A percentile compares a stretch with the other conserved stretches of the same genome.
These are phyloP conservation scores for Coemansia javaensis DNA, from an alignment of 192 early-diverging fungal genomes.

Conservation along the genomic window DNA sequence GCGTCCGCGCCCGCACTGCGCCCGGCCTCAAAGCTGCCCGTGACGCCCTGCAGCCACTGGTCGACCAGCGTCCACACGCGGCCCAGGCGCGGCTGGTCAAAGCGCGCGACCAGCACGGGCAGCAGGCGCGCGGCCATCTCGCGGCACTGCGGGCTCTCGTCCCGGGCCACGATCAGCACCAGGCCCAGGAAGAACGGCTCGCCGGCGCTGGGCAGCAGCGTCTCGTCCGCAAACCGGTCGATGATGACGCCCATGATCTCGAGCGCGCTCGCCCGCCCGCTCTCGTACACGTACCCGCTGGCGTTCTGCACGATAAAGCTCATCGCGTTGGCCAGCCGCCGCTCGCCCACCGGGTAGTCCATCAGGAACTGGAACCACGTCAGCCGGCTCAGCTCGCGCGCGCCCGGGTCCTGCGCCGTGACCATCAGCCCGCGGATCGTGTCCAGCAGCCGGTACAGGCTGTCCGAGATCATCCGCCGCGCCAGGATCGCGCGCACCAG, in stretches of 20 bases:
- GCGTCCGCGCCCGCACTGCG: neutral
- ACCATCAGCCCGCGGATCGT: conserved; percentile 78
- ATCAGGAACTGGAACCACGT: conserved; percentile 87
- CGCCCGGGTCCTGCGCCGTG: conserved; percentile 70
- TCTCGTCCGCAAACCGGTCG: conserved; percentile 70
- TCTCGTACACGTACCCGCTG: conserved; percentile 80
- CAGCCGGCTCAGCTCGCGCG: conserved; percentile 79
- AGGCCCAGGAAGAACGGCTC: conserved; percentile 85
- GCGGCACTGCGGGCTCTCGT: conserved; percentile 88
- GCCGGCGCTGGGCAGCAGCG: conserved; percentile 64
- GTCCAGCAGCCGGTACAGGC: conserved; percentile 93
- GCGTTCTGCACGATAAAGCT: conserved; percentile 86
- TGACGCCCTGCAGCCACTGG: conserved; percentile 65
- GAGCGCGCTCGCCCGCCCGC: conserved; percentile 85
- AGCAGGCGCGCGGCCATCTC: conserved; percentile 80
- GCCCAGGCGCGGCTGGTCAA: conserved; percentile 56
- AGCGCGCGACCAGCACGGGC: conserved; percentile 59
- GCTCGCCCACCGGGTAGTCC: conserved; percentile 89
- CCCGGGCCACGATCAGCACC: conserved; percentile 81
- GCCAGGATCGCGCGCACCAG: conserved; percentile 84
- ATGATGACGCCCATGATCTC: conserved; percentile 79
- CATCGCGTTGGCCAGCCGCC: conserved; percentile 77
- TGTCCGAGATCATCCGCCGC: conserved; percentile 77
- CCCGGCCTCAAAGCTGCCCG: conserved; percentile 1
- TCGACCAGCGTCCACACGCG: conserved; percentile 66